phyloP scores from a whole-genome alignment of 2,329 filamentous ascomycete species.

The Penicillium sp. region DNA sequence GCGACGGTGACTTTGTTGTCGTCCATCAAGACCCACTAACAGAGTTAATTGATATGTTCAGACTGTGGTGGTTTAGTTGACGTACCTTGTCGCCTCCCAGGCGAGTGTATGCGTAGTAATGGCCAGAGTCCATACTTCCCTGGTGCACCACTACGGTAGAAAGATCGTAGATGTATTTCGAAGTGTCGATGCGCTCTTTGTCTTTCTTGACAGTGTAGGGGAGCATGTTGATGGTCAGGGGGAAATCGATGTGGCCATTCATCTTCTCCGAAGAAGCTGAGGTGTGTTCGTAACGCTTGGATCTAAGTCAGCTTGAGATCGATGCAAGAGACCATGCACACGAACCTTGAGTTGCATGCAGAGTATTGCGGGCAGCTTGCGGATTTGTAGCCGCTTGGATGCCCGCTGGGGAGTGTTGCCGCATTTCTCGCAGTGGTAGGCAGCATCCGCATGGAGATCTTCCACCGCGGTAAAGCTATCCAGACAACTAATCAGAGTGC shows the following conservation, averaged over 20 bases:
- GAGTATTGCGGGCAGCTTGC: constrained; percentile 77
- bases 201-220: constrained; percentile 71
- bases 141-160: constrained; percentile 88
- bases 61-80: constrained; percentile 1
- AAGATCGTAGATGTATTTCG: constrained; percentile 73
- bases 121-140: constrained; percentile 85
- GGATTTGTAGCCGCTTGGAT: constrained; percentile 76
- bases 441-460: constrained; percentile 60
- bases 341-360: constrained; percentile 86
- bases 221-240: constrained; percentile 79
- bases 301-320: neutral
- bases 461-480: constrained; percentile 84
- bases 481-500: constrained; percentile 67
- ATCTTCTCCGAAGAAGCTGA: constrained; percentile 76
- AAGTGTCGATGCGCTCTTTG: constrained; percentile 28
- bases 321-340: neutral
- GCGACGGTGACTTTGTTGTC: constrained; percentile 87
- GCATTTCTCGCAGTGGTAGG: constrained; percentile 81
- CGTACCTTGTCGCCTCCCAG: constrained; percentile 66
- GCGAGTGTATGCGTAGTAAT: constrained; percentile 79
- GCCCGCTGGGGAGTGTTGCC: constrained; percentile 66
- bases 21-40: constrained; percentile 89
- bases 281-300: constrained; percentile 68
- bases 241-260: constrained; percentile 78
- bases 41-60: neutral